phyloP scores from a whole-genome alignment of 345 rosid species.

The Citrus sp. region DNA sequence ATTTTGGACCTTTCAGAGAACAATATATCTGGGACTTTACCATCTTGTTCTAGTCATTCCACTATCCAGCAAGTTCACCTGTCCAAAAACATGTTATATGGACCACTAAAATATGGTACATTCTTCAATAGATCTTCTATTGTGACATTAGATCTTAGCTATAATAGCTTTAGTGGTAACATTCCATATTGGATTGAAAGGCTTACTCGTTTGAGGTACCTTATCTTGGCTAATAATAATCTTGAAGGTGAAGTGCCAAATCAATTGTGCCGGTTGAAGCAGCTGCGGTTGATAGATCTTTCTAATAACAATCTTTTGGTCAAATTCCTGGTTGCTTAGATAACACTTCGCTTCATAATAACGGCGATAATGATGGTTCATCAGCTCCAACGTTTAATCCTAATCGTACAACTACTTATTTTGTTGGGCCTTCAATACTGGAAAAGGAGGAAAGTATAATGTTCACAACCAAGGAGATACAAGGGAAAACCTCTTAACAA shows the following conservation, averaged over 20 bases:
- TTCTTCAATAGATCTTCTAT: background rate
- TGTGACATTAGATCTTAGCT: background rate
- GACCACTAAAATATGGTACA: background rate
- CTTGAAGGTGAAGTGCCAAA: too few relatives aligned
- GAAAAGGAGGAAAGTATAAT: too few relatives aligned
- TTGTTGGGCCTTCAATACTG: rapidly evolving
- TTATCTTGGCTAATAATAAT: too few relatives aligned
- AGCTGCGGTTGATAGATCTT: too few relatives aligned
- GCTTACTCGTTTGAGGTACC: background rate
- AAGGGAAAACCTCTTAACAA: too few relatives aligned
- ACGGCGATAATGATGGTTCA: too few relatives aligned
- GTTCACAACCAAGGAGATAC: too few relatives aligned
- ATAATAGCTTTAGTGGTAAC: background rate
- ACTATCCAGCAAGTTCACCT: background rate
- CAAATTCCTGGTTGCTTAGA: too few relatives aligned
- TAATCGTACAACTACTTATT: rapidly evolving
- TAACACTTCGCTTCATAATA: too few relatives aligned
- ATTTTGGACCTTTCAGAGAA: background rate
- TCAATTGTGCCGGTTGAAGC: too few relatives aligned
- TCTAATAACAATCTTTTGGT: too few relatives aligned
- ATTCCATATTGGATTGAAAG: background rate
- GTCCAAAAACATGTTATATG: background rate
- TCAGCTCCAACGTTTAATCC: too few relatives aligned
- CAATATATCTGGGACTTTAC: background rate
- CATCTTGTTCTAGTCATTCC: background rate